Conservation (phyloP, 1,139 yeast species). For the Pichia sp. region DNA sequence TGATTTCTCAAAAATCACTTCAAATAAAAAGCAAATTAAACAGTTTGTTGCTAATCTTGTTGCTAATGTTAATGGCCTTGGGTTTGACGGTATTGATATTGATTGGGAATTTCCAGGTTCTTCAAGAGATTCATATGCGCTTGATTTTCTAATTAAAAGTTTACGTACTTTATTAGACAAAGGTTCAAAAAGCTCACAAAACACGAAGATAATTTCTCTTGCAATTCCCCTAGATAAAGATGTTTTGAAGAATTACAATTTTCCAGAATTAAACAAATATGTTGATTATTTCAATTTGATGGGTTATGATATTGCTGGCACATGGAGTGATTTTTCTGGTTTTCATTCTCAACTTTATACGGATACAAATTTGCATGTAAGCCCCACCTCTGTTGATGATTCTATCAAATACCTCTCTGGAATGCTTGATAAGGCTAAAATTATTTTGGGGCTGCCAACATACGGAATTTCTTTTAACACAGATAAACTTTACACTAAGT, state of each 20-base stretch:
- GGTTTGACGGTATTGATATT: constrained; percentile 85
- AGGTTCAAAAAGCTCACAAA: not conserved
- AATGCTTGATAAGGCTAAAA: constrained; percentile 31
- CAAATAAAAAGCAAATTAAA: constrained; percentile 33
- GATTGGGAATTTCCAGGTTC: constrained; percentile 91
- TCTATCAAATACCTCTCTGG: constrained; percentile 42
- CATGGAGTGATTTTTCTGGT: constrained; percentile 59
- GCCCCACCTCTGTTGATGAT: constrained; percentile 38
- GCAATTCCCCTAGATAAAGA: constrained; percentile 71
- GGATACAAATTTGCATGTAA: constrained; percentile 19
- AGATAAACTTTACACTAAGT: constrained; percentile 35
- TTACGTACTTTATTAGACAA: constrained; percentile 41
- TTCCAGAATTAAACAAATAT: constrained; percentile 49
- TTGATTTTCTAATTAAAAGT: constrained; percentile 39
- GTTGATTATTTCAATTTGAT: constrained; percentile 76
- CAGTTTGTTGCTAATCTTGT: constrained; percentile 49
- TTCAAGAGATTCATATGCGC: constrained; percentile 38
- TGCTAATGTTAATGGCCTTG: constrained; percentile 43
- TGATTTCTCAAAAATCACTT: constrained; percentile 44
- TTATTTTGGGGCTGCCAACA: constrained; percentile 83
- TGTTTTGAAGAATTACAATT: constrained; percentile 37
- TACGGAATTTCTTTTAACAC: constrained; percentile 71
- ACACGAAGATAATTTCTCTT: constrained; percentile 44
- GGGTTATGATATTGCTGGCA: constrained; percentile 85
- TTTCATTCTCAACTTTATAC: constrained; percentile 65